Percentiles rank a stretch among this genome's conserved stretches.
Conservation (phyloP, 2,329 filamentous ascomycete genomes). For the Diaporthe longicolla region DNA sequence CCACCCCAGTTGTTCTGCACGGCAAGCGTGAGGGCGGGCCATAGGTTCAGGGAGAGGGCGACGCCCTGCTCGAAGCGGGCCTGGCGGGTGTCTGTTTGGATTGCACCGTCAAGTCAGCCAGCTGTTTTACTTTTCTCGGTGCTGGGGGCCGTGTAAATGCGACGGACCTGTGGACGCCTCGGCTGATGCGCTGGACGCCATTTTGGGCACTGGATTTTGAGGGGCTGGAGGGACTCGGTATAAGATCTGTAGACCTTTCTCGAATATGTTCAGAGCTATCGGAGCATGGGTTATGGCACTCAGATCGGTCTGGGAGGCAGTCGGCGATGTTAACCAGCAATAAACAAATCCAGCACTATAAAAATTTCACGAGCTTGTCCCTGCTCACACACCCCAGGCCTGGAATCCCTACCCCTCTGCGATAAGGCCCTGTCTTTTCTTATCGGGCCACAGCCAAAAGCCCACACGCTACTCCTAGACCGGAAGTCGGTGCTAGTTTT, state of each 20-base stretch:
- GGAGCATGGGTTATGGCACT: neutral
- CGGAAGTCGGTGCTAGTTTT: slow-evolving; percentile 1
- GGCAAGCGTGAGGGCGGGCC: slow-evolving; percentile 89
- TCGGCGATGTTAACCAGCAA: neutral
- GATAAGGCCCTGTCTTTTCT: slow-evolving; percentile 24
- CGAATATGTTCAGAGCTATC: neutral
- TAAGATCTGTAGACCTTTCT: neutral
- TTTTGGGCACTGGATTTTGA: neutral
- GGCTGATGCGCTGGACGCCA: slow-evolving; percentile 34
- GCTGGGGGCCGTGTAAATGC: neutral
- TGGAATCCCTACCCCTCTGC: slow-evolving; percentile 1
- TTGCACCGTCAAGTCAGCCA: slow-evolving; percentile 22
- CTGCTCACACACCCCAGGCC: neutral
- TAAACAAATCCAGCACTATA: neutral
- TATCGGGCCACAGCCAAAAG: slow-evolving; percentile 1
- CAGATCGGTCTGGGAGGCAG: neutral
- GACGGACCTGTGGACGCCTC: slow-evolving; percentile 38
- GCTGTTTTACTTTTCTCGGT: neutral
- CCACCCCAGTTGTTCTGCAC: slow-evolving; percentile 92
- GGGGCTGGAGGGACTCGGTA: neutral
- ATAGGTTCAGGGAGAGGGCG: slow-evolving; percentile 86
- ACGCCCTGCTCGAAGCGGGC: slow-evolving; percentile 87
- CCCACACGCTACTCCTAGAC: neutral
- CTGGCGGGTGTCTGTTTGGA: slow-evolving; percentile 66
- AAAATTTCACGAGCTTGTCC: slow-evolving; percentile 34